These are phyloP conservation scores for Phytophthora kernoviae DNA, from an alignment of 352 stramenopile genomes.

Conservation along the genomic window DNA sequence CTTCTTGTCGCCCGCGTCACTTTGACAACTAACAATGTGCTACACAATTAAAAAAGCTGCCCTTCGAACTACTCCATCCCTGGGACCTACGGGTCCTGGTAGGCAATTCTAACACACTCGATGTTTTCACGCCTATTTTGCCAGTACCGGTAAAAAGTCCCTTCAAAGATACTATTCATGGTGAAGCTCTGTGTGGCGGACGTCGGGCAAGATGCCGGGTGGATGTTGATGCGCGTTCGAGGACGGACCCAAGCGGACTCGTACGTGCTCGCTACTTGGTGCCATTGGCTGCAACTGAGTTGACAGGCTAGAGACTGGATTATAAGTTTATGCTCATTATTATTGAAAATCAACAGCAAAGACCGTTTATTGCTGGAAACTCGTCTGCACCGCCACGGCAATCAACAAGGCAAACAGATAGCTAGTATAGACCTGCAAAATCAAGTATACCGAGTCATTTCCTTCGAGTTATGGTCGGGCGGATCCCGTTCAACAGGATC, in stretches of 20 bases:
- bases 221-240: constrained; percentile 8
- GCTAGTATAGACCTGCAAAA: constrained; percentile 5
- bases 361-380: constrained; percentile 16
- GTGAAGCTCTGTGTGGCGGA: constrained; percentile 6
- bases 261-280: constrained; percentile 5
- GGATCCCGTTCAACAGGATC: constrained; percentile 14
- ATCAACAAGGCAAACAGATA: constrained; percentile 6
- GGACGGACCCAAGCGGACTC: background rate
- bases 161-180: constrained; percentile 17
- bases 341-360: background rate
- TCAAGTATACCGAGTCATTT: background rate
- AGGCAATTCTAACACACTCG: no score
- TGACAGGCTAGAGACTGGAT: no score
- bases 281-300: background rate
- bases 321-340: no score
- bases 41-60: no score
- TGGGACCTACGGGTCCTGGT: no score
- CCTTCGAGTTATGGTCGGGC: constrained; percentile 22
- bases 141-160: no score
- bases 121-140: no score
- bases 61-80: no score
- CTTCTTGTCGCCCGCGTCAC: no score
- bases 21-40: no score
- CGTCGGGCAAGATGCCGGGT: constrained; percentile 5
- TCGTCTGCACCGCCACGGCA: constrained; percentile 6